These are phyloP conservation scores for Didymella sp. DNA, from an alignment of 2,329 filamentous ascomycete species.

Conservation along the genomic window DNA sequence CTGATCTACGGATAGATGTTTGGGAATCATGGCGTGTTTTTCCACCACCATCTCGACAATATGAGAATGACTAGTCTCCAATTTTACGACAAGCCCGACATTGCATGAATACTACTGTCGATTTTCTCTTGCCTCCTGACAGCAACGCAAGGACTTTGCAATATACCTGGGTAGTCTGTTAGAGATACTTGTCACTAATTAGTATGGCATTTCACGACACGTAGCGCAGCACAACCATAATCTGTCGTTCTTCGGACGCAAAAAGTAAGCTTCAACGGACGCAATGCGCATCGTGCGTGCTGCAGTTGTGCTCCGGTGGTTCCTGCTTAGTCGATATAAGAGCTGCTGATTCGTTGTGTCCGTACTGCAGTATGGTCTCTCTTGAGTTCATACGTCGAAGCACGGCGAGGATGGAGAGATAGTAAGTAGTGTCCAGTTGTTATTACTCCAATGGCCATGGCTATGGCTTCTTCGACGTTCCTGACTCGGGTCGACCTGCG, in stretches of 20 bases:
- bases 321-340: background rate
- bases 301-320: background rate
- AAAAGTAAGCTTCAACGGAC: background rate
- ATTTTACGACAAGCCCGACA: background rate
- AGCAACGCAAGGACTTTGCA: background rate
- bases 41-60: background rate
- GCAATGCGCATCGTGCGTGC: background rate
- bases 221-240: background rate
- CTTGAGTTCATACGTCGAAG: background rate
- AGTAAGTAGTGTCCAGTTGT: background rate
- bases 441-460: background rate
- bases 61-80: background rate
- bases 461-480: background rate
- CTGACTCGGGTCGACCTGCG: background rate
- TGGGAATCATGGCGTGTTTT: background rate
- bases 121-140: background rate
- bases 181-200: background rate
- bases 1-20: background rate
- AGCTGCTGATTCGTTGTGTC: background rate
- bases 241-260: background rate
- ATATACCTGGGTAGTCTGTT: background rate
- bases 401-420: background rate
- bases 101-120: background rate
- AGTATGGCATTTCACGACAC: background rate
- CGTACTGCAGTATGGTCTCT: background rate